Conservation (phyloP, 2,329 filamentous ascomycete genomes). For the Botrytis squamosa region DNA sequence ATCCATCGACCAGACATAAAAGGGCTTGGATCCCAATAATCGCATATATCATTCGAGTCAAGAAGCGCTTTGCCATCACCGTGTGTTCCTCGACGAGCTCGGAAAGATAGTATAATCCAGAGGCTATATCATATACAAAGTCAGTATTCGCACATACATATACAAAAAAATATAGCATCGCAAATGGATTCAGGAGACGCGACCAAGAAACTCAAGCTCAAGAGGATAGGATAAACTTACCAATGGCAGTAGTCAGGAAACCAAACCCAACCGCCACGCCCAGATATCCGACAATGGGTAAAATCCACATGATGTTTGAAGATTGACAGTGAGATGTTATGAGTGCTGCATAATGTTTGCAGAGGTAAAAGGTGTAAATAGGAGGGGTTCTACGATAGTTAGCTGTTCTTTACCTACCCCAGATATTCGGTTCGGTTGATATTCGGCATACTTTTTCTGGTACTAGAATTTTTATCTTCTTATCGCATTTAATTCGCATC, state of each 20-base stretch:
- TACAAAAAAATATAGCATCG: neutral
- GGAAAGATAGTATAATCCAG: conserved; percentile 97
- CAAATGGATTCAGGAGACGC: neutral
- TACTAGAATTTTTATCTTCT: conserved; percentile 16
- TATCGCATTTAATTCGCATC: conserved; percentile 12
- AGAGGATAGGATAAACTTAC: conserved; percentile 46
- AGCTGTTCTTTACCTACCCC: conserved; percentile 22
- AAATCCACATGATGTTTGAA: conserved; percentile 70
- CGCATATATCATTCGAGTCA: conserved; percentile 79
- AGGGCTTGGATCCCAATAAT: conserved; percentile 73
- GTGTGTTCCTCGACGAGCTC: conserved; percentile 98
- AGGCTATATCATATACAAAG: conserved; percentile 55
- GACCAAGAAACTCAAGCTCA: neutral
- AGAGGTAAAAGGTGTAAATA: neutral
- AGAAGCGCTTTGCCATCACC: conserved; percentile 82
- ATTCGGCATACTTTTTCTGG: conserved; percentile 18
- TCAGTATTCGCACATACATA: neutral
- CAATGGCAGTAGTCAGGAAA: conserved; percentile 92
- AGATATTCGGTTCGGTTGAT: conserved; percentile 20
- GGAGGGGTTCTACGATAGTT: neutral
- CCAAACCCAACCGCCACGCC: conserved; percentile 86
- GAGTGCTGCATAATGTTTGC: conserved; percentile 31
- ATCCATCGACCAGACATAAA: conserved; percentile 78
- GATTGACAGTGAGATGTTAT: conserved; percentile 24
- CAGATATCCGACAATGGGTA: conserved; percentile 86